These are phyloP conservation scores for Herpetomonas samuelpessoai DNA, from an alignment of 208 protist species.

Conservation along the genomic window DNA sequence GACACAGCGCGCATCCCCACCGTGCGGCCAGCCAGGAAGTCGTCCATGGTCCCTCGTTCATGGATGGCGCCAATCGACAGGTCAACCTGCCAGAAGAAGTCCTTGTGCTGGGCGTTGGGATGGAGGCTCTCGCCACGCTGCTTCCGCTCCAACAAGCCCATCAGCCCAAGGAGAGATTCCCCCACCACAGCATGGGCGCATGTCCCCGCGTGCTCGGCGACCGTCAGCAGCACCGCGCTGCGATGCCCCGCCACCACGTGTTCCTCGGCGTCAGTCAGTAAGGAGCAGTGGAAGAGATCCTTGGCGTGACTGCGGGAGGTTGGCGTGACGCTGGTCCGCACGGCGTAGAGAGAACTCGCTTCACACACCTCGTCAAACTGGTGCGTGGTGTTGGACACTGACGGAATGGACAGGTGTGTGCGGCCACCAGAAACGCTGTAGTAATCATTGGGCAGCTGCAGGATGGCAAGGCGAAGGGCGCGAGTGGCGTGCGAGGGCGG, in stretches of 20 bases:
- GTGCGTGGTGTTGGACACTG: not conserved
- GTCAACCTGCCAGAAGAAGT: conserved; percentile 8
- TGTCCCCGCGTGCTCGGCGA: not conserved
- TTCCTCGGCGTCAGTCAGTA: not conserved
- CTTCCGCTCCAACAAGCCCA: not conserved
- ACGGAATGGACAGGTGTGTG: not conserved
- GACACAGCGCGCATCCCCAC: conserved; percentile 11
- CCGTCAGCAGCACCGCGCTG: not conserved
- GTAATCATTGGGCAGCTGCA: not conserved
- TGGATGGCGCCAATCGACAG: conserved; percentile 14
- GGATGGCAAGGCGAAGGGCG: conserved; percentile 4
- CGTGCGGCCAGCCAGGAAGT: conserved; percentile 7
- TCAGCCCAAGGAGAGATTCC: conserved; percentile 3
- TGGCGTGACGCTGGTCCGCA: not conserved
- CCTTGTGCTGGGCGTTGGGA: not conserved
- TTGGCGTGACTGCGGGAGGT: not conserved
- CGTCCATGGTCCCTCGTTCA: conserved; percentile 2
- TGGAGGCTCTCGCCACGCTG: not conserved
- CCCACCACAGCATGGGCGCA: conserved; percentile 6
- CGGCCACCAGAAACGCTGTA: not conserved
- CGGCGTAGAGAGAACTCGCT: not conserved
- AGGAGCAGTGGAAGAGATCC: not conserved
- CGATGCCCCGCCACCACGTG: conserved; percentile 7
- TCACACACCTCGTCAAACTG: conserved; percentile 6
- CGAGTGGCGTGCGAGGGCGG: not conserved